Evolutionary conservation across 305 asterid species (phyloP).

Genomic region (Withania somnifera): DNA sequence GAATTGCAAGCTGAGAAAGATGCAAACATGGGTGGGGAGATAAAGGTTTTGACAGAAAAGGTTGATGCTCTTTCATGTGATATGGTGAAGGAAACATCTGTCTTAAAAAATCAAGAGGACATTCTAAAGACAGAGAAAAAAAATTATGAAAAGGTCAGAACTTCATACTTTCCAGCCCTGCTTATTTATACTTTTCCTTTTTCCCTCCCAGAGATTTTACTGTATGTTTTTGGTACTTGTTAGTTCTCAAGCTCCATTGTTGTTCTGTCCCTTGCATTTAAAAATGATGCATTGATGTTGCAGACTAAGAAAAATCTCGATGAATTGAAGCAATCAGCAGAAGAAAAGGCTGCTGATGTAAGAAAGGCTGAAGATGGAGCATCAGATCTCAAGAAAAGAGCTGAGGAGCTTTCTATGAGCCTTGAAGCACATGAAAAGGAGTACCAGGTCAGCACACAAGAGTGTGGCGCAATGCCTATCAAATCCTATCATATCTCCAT

Average conservation of each 20-base stretch:
- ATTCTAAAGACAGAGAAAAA: constrained; percentile 55
- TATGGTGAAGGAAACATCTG: constrained; percentile 72
- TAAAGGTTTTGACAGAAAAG: constrained; percentile 63
- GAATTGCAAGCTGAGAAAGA: constrained; percentile 66
- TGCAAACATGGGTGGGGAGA: constrained; percentile 87
- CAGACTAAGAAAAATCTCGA: constrained; percentile 63
- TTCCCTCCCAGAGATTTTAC: background rate
- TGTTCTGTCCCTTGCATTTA: background rate
- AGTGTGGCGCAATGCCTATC: background rate
- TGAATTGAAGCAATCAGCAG: constrained; percentile 67
- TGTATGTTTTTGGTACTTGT: background rate
- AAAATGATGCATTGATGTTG: background rate
- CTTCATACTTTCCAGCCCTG: background rate
- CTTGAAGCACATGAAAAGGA: constrained; percentile 87
- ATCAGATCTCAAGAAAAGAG: constrained; percentile 51
- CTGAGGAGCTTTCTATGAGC: constrained; percentile 62
- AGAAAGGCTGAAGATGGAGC: constrained; percentile 76
- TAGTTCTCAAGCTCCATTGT: background rate
- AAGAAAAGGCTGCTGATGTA: constrained; percentile 57
- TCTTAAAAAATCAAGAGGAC: constrained; percentile 63
- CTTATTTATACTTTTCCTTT: background rate
- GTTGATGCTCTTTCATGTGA: constrained; percentile 68
- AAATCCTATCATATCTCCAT: constrained; percentile 3
- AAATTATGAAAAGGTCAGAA: constrained; percentile 53
- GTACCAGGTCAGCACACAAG: constrained; percentile 43